These are phyloP conservation scores for Furcasterigmium furcatum DNA, from an alignment of 2,329 filamentous ascomycete genomes.

Conservation along the genomic window DNA sequence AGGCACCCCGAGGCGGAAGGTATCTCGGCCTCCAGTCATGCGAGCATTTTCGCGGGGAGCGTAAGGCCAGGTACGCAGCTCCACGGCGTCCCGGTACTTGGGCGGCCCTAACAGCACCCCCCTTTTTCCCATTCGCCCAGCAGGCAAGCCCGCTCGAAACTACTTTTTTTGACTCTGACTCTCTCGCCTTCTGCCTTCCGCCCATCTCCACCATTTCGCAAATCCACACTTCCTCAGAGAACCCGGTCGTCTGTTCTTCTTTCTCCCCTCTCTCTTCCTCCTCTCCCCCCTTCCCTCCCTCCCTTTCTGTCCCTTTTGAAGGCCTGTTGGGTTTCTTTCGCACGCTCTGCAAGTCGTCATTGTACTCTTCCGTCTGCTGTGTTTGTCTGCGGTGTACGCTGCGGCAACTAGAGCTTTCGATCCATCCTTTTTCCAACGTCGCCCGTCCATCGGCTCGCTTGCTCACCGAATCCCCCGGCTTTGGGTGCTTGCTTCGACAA, in stretches of 20 bases:
- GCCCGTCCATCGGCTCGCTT: slow-evolving; percentile 4
- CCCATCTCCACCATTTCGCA: slow-evolving; percentile 5
- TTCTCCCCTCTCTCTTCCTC: slow-evolving; percentile 18
- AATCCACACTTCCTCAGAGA: slow-evolving; percentile 7
- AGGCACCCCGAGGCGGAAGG: neutral
- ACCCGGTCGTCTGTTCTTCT: slow-evolving; percentile 13
- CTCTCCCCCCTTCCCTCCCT: slow-evolving; percentile 5
- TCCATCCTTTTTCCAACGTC: slow-evolving; percentile 1
- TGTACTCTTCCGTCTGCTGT: slow-evolving; percentile 1
- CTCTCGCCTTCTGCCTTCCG: slow-evolving; percentile 4
- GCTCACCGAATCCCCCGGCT: slow-evolving; percentile 8
- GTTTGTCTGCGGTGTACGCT: neutral
- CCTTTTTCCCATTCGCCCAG: neutral
- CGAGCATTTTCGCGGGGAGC: neutral
- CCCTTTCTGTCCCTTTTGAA: slow-evolving; percentile 2
- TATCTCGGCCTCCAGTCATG: neutral
- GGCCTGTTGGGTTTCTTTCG: slow-evolving; percentile 4
- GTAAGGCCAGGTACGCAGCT: neutral
- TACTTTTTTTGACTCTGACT: slow-evolving; percentile 3
- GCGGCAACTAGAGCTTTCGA: slow-evolving; percentile 3
- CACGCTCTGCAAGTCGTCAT: neutral
- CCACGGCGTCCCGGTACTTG: neutral
- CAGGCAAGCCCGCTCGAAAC: neutral
- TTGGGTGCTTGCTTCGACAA: slow-evolving; percentile 2
- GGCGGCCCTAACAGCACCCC: neutral